Evolutionary conservation across 768 basidiomycete species (phyloP), one percentile per base, ranked within the genome.

Genomic region (Kwoniella botswanensis): DNA sequence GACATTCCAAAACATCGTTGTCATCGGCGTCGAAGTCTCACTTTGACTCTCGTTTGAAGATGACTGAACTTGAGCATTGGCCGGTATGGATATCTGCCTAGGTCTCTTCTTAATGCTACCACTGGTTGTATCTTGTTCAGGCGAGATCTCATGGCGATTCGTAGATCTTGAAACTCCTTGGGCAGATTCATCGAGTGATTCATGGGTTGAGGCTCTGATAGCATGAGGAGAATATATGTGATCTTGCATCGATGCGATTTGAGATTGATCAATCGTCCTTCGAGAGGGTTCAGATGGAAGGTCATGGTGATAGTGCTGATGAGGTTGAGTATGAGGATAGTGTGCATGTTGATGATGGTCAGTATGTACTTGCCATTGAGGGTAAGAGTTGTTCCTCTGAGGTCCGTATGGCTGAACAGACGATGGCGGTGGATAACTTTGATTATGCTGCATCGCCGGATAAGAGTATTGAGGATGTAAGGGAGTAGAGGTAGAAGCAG

Each of bases 1-100:
- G 35, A 7, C 35, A 35, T 61, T 21, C 59, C 59, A 61, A 24
- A 61, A 61, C 9, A 17, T 43, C 15, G 35, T 26, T 22, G 2
- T 41, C 24, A 60, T 17, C 35, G 59, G 29, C 4, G 59, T 60
- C 4, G 56, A 21, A 22, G 21, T 57, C 21, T 24, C 13, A 57
- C 15, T 57, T 24, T 50, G 46, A 55, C 11, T 22, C 54, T 24
- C 54, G 24, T 55, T 55, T 0, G 35, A 35, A 35, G 6, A 35
- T 35, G 35, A 50, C 46, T 18, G 46, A 50, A 0, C 0, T 18
- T 18, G 46, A 50, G 46, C 13, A 50, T 50, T 13, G 6, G 15
- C 46, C 18, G 46, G 9, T 50, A 50, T 58, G 15, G 57, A 58
- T 58, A 58, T 58, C 26, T 58, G 24, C 26, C 57, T 58, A 10